Evolutionary conservation across 768 basidiomycete species (phyloP), one percentile per base, ranked within the genome.

Genomic region (Auriscalpium orientale): DNA sequence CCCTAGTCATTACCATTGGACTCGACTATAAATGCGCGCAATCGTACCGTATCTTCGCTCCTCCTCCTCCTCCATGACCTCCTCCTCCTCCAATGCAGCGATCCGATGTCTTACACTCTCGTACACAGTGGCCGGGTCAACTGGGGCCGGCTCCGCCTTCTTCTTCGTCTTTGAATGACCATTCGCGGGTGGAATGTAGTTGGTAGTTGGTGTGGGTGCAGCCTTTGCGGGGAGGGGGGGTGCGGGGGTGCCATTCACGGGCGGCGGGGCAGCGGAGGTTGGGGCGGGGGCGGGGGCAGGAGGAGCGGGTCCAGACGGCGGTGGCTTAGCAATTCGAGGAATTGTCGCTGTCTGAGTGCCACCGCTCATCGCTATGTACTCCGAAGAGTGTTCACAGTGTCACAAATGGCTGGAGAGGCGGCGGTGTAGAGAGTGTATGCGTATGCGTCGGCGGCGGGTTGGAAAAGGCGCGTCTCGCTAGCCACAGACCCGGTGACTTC

Each of bases 41-140:
- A 62, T 49, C 83, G 66, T 65, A 92, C 91, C 81, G 63, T 83
- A 89, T 68, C 77, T 76, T 62, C 78, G 77, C 67, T 92, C 91
- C 70, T 93, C 91, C 70, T 94, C 91, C 66, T 92, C 91, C 64
- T 89, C 89, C 36, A 89, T 74, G 8, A 87, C 86, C 65, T 89
- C 87, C 66, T 91, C 91, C 69, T 92, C 91, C 67, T 94, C 91
- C 61, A 94, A 73, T 45, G 89, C 90, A 6, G 91, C 89, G 71
- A 94, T 94, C 68, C 90, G 79, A 69, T 77, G 92, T 80, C 87
- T 91, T 65, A 94, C 76, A 54, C 83, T 88, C 70, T 92, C 91
- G 68, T 91, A 91, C 87, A 93, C 89, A 44, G 82, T 79, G 2
- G 84, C 86, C 53, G 90, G 89, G 73, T 94, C 91, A 54, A 89